These are phyloP conservation scores for Podila verticillata DNA, from an alignment of 192 early-diverging fungal genomes.

Conservation along the genomic window DNA sequence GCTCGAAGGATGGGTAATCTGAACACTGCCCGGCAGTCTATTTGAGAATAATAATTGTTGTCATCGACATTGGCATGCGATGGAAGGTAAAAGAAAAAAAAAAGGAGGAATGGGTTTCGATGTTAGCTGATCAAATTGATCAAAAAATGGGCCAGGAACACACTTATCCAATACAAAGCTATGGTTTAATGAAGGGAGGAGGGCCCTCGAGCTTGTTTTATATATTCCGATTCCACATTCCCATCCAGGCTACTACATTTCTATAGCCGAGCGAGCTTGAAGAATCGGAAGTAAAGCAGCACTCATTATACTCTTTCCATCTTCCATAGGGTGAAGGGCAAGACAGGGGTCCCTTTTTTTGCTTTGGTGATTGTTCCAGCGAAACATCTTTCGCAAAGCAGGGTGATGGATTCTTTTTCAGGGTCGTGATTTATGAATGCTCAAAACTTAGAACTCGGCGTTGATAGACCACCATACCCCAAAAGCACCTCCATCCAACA, in stretches of 20 bases:
- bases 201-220: background rate
- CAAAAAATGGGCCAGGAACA: background rate
- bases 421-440: no score
- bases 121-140: no score
- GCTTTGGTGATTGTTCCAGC: no score
- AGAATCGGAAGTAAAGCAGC: background rate
- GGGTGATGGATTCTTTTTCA: no score
- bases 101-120: background rate
- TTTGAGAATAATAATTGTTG: background rate
- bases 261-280: background rate
- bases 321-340: no score
- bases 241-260: background rate
- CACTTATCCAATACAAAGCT: no score
- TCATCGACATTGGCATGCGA: background rate
- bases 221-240: constrained; percentile 14
- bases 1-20: constrained; percentile 34
- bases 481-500: no score
- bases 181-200: no score
- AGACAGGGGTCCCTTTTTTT: no score
- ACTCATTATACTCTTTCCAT: constrained; percentile 19
- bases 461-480: no score
- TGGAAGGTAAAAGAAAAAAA: background rate
- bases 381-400: no score
- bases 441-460: no score
- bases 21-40: constrained; percentile 33